Base-by-base conservation (phyloP, 2,329 filamentous ascomycete species). In the Colletotrichum graminicola region DNA sequence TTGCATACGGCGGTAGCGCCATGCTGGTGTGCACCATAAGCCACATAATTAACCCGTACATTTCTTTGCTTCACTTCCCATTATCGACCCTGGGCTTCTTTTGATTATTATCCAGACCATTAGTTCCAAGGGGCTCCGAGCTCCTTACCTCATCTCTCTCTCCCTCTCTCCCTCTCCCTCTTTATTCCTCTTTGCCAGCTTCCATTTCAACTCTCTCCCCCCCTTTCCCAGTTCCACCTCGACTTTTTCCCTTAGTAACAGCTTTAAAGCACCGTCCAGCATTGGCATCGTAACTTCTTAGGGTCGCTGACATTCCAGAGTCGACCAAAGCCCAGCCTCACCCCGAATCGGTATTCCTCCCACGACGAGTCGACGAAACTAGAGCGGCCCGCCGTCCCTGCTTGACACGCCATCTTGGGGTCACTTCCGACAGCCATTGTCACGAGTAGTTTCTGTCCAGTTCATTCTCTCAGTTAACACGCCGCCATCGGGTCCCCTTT, bases 1-100 rank as follows among this genome's bases (percentile, higher is more conserved):
- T 56, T 52, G 68, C 45, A 57, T 29, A 62, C 59, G 59, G 59
- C 57, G 57, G 52, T 68, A 59, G 65, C 61, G 68, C 65, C 65
- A 55, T 32, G 52, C 59, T 68, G 59, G 61, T 56, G 67, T 67
- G 67, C 51, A 71, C 49, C 57, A 56, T 14, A 71, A 71, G 68
- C 68, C 65, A 71, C 68, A 71, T 71, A 71, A 71, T 71, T 68
- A 68, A 68, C 54, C 59, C 45, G 57, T 68, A 62, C 64, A 56
- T 54, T 59, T 68, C 52, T 62, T 71, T 52, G 60, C 61, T 54
- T 55, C 32, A 43, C 43, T 26, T 68, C 43, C 47, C 61, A 54
- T 68, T 47, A 43, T 67, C 59, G 59, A 54, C 68, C 68, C 68
- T 39, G 61, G 61, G 34, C 49, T 16, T 71, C 68, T 23, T 56